A percentile compares a stretch with the other conserved stretches of the same genome.
Conservation (phyloP, 768 basidiomycete genomes). For the Leccinellum albellum region DNA sequence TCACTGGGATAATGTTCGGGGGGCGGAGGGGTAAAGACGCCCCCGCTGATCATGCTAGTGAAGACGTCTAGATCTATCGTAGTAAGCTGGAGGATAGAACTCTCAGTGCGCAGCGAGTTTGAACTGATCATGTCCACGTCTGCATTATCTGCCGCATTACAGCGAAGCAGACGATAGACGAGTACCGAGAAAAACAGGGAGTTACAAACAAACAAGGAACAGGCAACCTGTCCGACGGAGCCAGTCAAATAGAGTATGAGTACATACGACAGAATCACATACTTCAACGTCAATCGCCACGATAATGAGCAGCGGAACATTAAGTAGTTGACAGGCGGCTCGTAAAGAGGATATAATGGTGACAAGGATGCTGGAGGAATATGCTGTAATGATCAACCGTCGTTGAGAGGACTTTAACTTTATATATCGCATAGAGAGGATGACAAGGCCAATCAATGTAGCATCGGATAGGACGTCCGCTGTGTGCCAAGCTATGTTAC, state of each 20-base stretch:
- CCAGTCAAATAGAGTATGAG: background rate
- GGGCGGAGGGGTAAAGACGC: background rate
- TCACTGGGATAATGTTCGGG: background rate
- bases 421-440: conserved; percentile 2
- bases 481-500: conserved; percentile 4
- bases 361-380: conserved; percentile 9
- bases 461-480: conserved; percentile 21
- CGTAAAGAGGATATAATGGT: conserved; percentile 5
- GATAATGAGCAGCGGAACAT: background rate
- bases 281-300: conserved; percentile 16
- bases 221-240: conserved; percentile 10
- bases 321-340: conserved; percentile 5
- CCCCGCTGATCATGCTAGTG: background rate
- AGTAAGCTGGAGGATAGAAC: conserved; percentile 3
- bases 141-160: background rate
- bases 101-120: background rate
- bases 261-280: background rate
- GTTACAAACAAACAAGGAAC: conserved; percentile 14
- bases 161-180: conserved; percentile 6
- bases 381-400: conserved; percentile 3
- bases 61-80: conserved; percentile 8
- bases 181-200: conserved; percentile 7
- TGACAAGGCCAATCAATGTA: conserved; percentile 9
- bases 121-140: background rate
- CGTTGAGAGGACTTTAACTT: conserved; percentile 3